Percentiles rank a stretch among this genome's conserved stretches.
Evolutionary conservation across 2,329 filamentous ascomycete species (phyloP).

Genomic region (Sporothrix brasiliensis): DNA sequence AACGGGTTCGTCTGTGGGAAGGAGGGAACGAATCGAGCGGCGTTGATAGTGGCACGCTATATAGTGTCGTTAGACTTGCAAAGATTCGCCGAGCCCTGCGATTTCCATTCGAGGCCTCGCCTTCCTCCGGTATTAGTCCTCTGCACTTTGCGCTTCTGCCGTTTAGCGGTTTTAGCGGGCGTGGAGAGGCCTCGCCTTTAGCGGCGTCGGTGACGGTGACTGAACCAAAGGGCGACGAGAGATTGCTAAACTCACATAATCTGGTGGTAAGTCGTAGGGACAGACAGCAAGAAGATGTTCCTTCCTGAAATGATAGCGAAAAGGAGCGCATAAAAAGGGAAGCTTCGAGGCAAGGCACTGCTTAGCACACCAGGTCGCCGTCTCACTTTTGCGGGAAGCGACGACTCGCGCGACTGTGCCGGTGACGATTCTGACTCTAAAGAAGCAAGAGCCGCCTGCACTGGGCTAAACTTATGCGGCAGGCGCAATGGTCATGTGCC

Average conservation of each 20-base stretch:
- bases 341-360: conserved; percentile 18
- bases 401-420: conserved; percentile 2
- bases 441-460: background rate
- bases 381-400: background rate
- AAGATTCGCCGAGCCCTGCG: conserved; percentile 12
- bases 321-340: background rate
- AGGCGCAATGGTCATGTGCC: conserved; percentile 31
- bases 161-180: conserved; percentile 20
- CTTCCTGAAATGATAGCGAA: background rate
- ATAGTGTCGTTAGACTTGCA: conserved; percentile 23
- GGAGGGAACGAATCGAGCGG: conserved; percentile 9
- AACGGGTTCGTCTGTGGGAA: conserved; percentile 1
- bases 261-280: background rate
- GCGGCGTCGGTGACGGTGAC: conserved; percentile 17
- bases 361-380: conserved; percentile 4
- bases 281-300: background rate
- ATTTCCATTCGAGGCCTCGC: conserved; percentile 6
- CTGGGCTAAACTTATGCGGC: conserved; percentile 19
- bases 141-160: background rate
- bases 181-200: conserved; percentile 21
- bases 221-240: conserved; percentile 4
- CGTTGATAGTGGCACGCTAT: conserved; percentile 26
- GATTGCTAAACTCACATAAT: conserved; percentile 13
- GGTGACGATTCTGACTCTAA: conserved; percentile 2
- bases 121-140: conserved; percentile 4